phyloP scores from a whole-genome alignment of 208 protist genomes.

The Trypanosoma avium region DNA sequence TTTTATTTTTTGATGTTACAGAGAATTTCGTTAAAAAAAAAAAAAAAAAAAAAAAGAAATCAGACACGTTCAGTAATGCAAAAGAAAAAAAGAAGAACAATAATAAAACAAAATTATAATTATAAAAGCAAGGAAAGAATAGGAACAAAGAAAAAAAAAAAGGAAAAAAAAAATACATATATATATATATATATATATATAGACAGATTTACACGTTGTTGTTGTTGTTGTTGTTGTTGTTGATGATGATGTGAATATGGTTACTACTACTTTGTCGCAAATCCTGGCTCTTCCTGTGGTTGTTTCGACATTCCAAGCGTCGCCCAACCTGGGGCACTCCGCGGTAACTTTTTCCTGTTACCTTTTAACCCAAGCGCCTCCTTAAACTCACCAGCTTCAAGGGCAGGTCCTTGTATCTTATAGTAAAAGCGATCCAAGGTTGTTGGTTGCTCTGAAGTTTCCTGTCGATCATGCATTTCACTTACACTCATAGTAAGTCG shows the following conservation, averaged over 20 bases:
- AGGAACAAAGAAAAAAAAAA: constrained; percentile 11
- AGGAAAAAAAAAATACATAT: constrained; percentile 8
- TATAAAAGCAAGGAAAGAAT: not conserved
- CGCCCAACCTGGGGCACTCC: constrained; percentile 61
- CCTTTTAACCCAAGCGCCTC: constrained; percentile 86
- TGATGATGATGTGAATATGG: too few species aligned
- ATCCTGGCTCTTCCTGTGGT: constrained; percentile 22
- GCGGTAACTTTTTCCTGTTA: constrained; percentile 59
- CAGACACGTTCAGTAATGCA: too few species aligned
- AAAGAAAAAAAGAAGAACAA: constrained; percentile 5
- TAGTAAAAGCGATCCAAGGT: constrained; percentile 87
- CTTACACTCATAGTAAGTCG: constrained; percentile 81
- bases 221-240: too few species aligned
- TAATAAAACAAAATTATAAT: constrained; percentile 18
- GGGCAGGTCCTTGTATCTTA: constrained; percentile 63
- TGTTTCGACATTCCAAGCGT: constrained; percentile 59
- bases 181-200: too few species aligned
- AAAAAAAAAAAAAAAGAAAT: too few species aligned
- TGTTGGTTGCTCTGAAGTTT: constrained; percentile 78
- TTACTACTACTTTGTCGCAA: constrained; percentile 42
- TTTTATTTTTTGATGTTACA: too few species aligned
- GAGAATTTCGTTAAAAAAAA: too few species aligned
- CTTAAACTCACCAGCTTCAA: constrained; percentile 86
- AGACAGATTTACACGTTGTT: too few species aligned
- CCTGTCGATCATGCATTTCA: constrained; percentile 85